These are phyloP conservation scores for Brassica nigra DNA, from an alignment of 345 rosid species.

Conservation along the genomic window DNA sequence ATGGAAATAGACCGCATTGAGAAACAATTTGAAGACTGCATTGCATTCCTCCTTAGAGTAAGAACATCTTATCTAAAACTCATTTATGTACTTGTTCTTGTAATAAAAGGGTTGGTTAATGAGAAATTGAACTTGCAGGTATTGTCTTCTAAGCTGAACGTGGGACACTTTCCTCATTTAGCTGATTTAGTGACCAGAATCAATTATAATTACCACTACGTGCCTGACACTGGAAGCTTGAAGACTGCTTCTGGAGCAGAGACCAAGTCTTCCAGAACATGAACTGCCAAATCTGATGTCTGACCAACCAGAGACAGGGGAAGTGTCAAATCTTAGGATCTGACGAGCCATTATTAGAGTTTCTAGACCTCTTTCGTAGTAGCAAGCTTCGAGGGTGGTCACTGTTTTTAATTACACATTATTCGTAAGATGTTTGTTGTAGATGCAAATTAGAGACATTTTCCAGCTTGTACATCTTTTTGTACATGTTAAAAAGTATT, in stretches of 20 bases:
- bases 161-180: constrained; percentile 93
- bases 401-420: not conserved
- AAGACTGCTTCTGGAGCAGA: constrained; percentile 60
- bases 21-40: constrained; percentile 91
- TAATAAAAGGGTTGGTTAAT: not conserved
- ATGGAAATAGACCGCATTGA: constrained; percentile 77
- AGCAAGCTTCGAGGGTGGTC: not conserved
- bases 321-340: not conserved
- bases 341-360: not conserved
- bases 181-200: constrained; percentile 92
- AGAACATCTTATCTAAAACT: constrained; percentile 17
- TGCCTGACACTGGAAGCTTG: constrained; percentile 82
- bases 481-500: not conserved
- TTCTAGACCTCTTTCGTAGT: not conserved
- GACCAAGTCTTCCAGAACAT: constrained; percentile 39
- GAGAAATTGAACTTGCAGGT: constrained; percentile 54
- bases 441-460: not conserved
- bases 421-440: not conserved
- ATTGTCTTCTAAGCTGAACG: constrained; percentile 84
- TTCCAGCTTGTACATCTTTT: not conserved
- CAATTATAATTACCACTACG: constrained; percentile 89
- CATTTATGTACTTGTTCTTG: not conserved
- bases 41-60: constrained; percentile 93
- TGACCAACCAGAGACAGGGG: not conserved
- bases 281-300: constrained; percentile 23